Percentiles rank a stretch among this genome's conserved stretches.
Conservation (phyloP, 2,329 filamentous ascomycete species). For the Neospermospora avenae region DNA sequence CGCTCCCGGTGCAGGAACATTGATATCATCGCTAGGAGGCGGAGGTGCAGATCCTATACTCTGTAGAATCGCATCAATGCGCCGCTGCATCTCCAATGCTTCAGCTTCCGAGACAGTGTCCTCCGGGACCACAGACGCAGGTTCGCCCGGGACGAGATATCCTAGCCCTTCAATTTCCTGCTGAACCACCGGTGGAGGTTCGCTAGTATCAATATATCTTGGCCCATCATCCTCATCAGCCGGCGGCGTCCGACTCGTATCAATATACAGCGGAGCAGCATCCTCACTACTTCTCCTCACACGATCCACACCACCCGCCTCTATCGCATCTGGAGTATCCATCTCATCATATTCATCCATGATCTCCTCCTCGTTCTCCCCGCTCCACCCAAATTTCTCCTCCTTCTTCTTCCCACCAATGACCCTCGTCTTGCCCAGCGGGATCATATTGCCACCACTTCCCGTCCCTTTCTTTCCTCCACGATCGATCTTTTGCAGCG, state of each 20-base stretch:
- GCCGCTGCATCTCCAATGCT: constrained; percentile 25
- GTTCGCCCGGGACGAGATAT: constrained; percentile 11
- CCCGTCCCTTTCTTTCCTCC: constrained; percentile 35
- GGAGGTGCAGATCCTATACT: constrained; percentile 14
- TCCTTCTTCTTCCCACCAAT: constrained; percentile 20
- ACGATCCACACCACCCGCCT: background rate
- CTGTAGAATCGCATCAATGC: constrained; percentile 30
- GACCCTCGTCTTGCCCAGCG: constrained; percentile 30
- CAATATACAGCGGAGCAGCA: constrained; percentile 22
- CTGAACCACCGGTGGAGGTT: background rate
- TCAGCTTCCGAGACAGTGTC: constrained; percentile 12
- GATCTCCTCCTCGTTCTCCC: constrained; percentile 24
- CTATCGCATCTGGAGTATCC: background rate
- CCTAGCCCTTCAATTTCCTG: constrained; percentile 4
- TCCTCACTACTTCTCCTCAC: constrained; percentile 19
- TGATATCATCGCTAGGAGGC: constrained; percentile 5
- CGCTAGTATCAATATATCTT: constrained; percentile 11
- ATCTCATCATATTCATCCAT: constrained; percentile 22
- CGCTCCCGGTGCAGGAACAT: background rate
- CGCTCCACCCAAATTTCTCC: constrained; percentile 1
- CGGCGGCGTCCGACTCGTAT: constrained; percentile 32
- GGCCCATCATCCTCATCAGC: constrained; percentile 12
- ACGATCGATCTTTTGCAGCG: constrained; percentile 30
- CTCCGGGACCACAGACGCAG: background rate
- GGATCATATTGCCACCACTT: constrained; percentile 34